A percentile compares a stretch with the other conserved stretches of the same genome.
Evolutionary conservation across 176 grass and related monocot genomes (phyloP).

Genomic region (Aegilops longissima): DNA sequence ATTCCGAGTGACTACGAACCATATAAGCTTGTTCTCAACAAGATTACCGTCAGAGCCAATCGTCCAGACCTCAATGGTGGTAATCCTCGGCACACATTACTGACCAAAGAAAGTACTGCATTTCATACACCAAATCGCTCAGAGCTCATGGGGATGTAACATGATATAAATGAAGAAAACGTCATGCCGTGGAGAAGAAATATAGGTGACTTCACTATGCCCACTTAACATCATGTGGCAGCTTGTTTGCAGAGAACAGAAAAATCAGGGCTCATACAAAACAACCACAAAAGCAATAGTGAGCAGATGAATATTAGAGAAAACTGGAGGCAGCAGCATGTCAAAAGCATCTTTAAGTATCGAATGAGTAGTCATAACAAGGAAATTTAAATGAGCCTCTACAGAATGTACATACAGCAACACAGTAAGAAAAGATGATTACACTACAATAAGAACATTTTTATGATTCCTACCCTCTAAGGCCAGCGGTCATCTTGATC

Average conservation of each 20-base stretch:
- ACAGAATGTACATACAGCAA: background rate
- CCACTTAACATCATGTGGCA: background rate
- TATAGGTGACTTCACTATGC: background rate
- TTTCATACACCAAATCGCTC: background rate
- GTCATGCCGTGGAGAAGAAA: background rate
- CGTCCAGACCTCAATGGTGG: background rate
- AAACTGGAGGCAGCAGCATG: background rate
- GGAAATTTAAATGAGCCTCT: background rate
- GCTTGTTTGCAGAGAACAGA: background rate
- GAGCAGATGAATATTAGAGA: background rate
- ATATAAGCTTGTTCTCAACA: background rate
- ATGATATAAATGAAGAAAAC: background rate
- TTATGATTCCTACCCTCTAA: conserved; percentile 36
- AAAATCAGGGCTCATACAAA: background rate
- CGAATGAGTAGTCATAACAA: conserved; percentile 13
- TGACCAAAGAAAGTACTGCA: background rate
- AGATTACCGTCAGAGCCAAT: background rate
- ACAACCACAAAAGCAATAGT: background rate
- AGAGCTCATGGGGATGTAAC: background rate
- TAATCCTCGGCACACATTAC: background rate
- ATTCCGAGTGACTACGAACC: background rate
- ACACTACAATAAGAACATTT: conserved; percentile 8
- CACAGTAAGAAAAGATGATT: background rate
- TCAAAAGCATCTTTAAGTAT: background rate
- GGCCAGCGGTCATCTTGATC: conserved; percentile 47